Base-by-base conservation (phyloP, 495 filamentous ascomycete species). In the Penicillium silybi region DNA sequence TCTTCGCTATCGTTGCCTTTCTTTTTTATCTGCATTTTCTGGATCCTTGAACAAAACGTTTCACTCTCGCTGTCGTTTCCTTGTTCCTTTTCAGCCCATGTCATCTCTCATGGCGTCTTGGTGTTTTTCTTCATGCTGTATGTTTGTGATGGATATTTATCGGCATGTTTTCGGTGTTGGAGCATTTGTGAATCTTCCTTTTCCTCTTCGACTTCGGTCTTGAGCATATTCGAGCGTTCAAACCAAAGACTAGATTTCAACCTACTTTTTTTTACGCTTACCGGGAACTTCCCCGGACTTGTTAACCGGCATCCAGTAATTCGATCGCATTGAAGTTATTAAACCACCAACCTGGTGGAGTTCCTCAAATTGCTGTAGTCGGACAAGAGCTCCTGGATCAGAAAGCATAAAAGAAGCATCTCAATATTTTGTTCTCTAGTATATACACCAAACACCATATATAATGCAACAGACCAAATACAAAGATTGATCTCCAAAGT, bases 391-490 rank as follows among this genome's bases (percentile, higher is more conserved):
- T n/a, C n/a, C n/a, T n/a, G n/a, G n/a, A n/a, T 10, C 0, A 0
- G n/a, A 2, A 41, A 7, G n/a, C 10, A 3, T 13, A 32, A 32
- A 32, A 13, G 13, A 32, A 32, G 11, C 29, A 32, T 32, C 22
- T 23, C 22, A 32, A 32, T 11, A 3, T 32, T 32, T 32, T 32
- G 29, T 32, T 11, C 37, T 39, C 37, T 18, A 39, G 11, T 53
- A 42, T 42, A 27, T 35, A 54, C 27, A 47, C 48, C 40, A n/a
- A 50, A 50, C 48, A 50, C 48, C 48, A 10, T 44, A 19, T 29
- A 34, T 45, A 48, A 57, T 61, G 50, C 58, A 34, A 44, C 53
- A 44, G 32, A 53, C 45, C 46, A 48, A 15, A 56, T 46, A 38
- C 23, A 47, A 42, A 40, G 26, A 37, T 38, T 32, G 20, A 46